These are phyloP conservation scores for Pulveroboletus sp. DNA, from an alignment of 768 basidiomycete genomes.

Conservation along the genomic window DNA sequence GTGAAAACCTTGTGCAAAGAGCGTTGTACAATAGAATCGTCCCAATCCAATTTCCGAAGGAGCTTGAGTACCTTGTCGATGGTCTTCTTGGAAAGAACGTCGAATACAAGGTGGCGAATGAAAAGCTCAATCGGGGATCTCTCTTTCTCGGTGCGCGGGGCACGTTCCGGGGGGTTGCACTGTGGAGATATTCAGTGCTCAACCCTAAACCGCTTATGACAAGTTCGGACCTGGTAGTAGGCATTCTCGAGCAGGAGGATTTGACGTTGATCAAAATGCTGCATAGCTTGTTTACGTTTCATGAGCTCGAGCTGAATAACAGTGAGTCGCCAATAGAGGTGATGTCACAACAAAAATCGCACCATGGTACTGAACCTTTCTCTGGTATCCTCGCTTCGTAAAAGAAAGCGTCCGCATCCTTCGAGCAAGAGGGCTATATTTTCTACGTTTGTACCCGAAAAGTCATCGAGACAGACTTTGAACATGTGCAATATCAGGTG, in stretches of 20 bases:
- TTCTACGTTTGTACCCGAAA: conserved; percentile 88
- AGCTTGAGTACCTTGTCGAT: conserved; percentile 95
- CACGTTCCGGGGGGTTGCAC: conserved; percentile 96
- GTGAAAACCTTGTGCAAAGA: conserved; percentile 86
- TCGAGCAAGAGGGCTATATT: conserved; percentile 89
- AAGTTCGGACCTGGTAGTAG: conserved; percentile 76
- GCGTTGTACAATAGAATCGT: conserved; percentile 56
- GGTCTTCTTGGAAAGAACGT: conserved; percentile 87
- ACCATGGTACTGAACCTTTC: conserved; percentile 90
- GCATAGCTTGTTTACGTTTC: conserved; percentile 89
- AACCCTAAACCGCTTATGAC: background rate
- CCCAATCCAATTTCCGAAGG: conserved; percentile 93
- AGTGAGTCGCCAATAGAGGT: conserved; percentile 7
- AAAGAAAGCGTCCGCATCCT: conserved; percentile 87
- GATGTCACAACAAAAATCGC: conserved; percentile 7
- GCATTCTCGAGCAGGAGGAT: conserved; percentile 91
- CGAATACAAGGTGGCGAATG: conserved; percentile 90
- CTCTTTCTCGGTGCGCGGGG: conserved; percentile 79
- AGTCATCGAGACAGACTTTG: conserved; percentile 96
- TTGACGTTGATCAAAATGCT: conserved; percentile 91
- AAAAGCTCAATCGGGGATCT: conserved; percentile 87
- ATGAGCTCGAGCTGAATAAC: conserved; percentile 76
- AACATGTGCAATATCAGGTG: conserved; percentile 93
- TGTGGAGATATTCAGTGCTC: conserved; percentile 30
- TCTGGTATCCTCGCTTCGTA: conserved; percentile 82